Evolutionary conservation across 805 yeast genomes (phyloP), one percentile per base, ranked within the genome.

Genomic region (Pachysolen tannophilus): DNA sequence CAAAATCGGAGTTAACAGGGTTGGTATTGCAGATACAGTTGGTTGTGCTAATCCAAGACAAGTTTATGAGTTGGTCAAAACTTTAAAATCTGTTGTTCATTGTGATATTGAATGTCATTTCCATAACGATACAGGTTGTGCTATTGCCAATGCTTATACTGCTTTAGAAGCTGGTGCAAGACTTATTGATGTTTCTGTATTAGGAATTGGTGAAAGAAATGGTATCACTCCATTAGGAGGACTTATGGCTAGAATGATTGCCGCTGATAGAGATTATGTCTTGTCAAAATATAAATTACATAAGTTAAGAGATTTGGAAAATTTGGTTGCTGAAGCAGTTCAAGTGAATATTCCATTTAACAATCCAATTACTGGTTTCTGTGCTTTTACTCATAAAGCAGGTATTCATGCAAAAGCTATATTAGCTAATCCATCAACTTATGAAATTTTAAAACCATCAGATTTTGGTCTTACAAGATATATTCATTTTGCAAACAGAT

Each of bases 41-140:
- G 79, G 79, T 38, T 72, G 79, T 52, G 79, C 78, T 35, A 71
- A 72, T 55, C 77, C 78, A 44, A 66, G 78, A 63, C 79, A 72
- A 52, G 78, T 72, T 28, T 72, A 69, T 49, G 78, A 72, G 52
- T 63, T 72, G 49, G 75, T 72, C 42, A 68, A 69, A 56, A 72
- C 78, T 14, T 62, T 72, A 48, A 72, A 67, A 52, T 65, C 75
- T 1, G 76, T 72, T 17, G 77, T 72, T 30, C 59, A 64, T 8
- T 72, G 79, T 61, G 78, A 72, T 44, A 72, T 72, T 37, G 79
- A 72, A 55, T 67, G 75, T 40, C 79, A 72, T 55, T 72, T 72
- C 67, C 79, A 72, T 58, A 69, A 72, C 50, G 79, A 72, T 54
- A 72, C 79, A 19, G 79, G 79, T 27, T 72, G 79, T 59, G 78